Evolutionary conservation across 495 filamentous ascomycete genomes (phyloP), one percentile per base, ranked within the genome.

Genomic region (Hypoxylon lienhwacheense): DNA sequence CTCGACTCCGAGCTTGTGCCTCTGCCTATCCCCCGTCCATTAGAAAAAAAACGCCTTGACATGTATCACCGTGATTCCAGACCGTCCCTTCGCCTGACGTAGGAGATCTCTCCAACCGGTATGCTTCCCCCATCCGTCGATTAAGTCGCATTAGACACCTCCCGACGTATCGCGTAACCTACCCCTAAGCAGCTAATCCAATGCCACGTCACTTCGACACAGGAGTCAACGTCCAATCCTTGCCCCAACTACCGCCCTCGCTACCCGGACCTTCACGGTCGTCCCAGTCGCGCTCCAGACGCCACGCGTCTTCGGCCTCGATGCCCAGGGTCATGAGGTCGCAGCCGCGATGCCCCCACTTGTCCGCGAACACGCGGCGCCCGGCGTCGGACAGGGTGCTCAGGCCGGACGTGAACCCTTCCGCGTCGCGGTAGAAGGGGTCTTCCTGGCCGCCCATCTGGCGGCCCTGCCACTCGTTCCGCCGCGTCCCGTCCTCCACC

Each of bases 391-490:
- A 75, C 59, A 73, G 70, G 64, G 74, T 77, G 37, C 58, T 35
- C 2, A 82, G 53, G 3, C 74, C 79, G 3, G 53, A 64, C 17
- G 76, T 71, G 53, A 85, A 84, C 11, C 80, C 81, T 12, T 73
- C 73, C 0, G 73, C 45, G 42, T 83, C 77, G 12, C 77, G 53
- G 49, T 79, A 81, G 43, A 77, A 84, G 12, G 82, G 80, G 52
- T 85, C 82, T 5, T 75, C 79, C 39, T 77, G 54, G 0, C 81
- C 82, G 3, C 82, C 81, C 2, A 41, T 64, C 65, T 84, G 82
- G 24, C 61, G 50, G 1, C 50, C 59, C 53, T 83, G 82, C 82
- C 82, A 85, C 20, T 61, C 72, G 60, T 84, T 78, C 34, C 80
- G 60, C 14, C 66, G 65, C 5, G 60, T 52, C 5, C 56, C 61